Evolutionary conservation across 805 yeast genomes (phyloP), one percentile per base, ranked within the genome.

Genomic region (Middelhovenomyces tepae): DNA sequence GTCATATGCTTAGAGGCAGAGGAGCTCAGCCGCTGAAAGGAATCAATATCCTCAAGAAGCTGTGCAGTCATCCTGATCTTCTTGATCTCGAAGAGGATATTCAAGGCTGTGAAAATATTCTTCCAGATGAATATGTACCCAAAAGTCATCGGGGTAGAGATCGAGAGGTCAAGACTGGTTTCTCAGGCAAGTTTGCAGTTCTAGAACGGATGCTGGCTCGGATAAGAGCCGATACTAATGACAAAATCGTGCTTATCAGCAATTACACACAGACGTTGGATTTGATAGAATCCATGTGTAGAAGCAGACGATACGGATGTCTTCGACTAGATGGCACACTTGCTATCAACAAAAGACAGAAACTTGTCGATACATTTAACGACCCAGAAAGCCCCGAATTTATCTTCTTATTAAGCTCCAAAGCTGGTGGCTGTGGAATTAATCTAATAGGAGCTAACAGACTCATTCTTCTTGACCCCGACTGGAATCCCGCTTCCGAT

Each of bases 351-450:
- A 91, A 91, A 53, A 72, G 98, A 42, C 97, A 91, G 50, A 85
- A 82, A 47, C 64, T 89, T 20, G 98, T 91, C 13, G 97, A 89
- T 56, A 64, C 70, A 45, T 87, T 91, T 59, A 91, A 91, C 51
- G 81, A 91, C 47, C 95, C 96, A 1, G 80, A 82, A 28, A 81
- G 86, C 2, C n/a, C 27, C 8, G 96, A 87, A 44, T 91, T 89
- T 54, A 75, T 91, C 2, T 91, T 91, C 47, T 64, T 91, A 39
- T 63, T 91, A 33, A 83, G 95, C 53, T 83, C 95, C 5, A 91
- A 91, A 56, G 98, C 98, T 1, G 98, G 98, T 47, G 98, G 98
- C 1, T 91, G 98, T 65, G 98, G 98, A 59, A 84, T 91, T 49
- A 91, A 91, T 54, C 69, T 91, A 47, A 89, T 91, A 48, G 98